Evolutionary conservation across 108 stramenopile species (phyloP).

Genomic region (Chaetoceros muelleri): DNA sequence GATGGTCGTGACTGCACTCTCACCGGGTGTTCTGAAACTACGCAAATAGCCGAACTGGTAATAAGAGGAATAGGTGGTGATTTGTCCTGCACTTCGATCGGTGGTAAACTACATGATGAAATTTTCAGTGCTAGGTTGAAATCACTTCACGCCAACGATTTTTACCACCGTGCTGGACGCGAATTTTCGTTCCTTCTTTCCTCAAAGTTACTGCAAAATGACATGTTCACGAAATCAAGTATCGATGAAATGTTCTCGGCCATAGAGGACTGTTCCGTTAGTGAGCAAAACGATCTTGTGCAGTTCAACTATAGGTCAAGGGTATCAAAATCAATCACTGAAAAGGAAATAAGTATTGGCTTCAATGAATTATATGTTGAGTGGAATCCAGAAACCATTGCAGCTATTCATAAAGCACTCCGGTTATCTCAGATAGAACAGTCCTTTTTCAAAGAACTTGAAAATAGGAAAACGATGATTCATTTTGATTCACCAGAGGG

Average conservation of each 20-base stretch:
- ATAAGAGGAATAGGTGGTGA: constrained; percentile 42
- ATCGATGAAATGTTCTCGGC: background rate
- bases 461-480: background rate
- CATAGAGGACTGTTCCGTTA: too few relatives aligned
- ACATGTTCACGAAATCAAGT: background rate
- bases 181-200: constrained; percentile 40
- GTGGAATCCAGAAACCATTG: constrained; percentile 76
- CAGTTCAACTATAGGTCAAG: constrained; percentile 20
- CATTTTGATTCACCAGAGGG: background rate
- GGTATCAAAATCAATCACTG: background rate
- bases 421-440: constrained; percentile 10
- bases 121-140: constrained; percentile 35
- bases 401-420: constrained; percentile 40
- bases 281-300: constrained; percentile 24
- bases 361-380: constrained; percentile 64
- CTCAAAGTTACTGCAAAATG: constrained; percentile 22
- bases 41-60: constrained; percentile 32
- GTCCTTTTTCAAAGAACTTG: background rate
- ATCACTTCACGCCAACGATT: constrained; percentile 36
- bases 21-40: background rate
- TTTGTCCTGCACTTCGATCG: constrained; percentile 6
- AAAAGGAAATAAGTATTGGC: constrained; percentile 14
- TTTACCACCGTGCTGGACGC: constrained; percentile 33
- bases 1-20: constrained; percentile 14
- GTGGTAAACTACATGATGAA: constrained; percentile 8